Conservation (phyloP, 192 early-diverging fungal species). For the Backusella macrospora region DNA sequence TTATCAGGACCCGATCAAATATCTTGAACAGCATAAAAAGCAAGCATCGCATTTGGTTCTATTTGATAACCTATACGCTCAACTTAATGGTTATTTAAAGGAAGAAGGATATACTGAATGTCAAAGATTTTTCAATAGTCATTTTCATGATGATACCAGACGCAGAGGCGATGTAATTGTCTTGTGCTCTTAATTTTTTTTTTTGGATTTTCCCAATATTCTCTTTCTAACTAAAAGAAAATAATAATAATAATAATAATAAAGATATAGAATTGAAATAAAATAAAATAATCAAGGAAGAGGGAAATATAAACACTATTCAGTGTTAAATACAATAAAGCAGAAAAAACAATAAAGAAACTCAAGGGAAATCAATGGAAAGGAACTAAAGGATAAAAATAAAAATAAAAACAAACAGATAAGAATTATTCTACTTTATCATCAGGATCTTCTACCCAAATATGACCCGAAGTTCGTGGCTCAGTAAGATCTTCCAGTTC, state of each 20-base stretch:
- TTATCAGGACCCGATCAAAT: conserved; percentile 68
- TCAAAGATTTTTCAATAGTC: conserved; percentile 89
- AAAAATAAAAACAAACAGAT: not conserved
- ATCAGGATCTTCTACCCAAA: conserved; percentile 47
- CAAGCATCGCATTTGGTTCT: conserved; percentile 67
- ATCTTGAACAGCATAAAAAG: conserved; percentile 41
- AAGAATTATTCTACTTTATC: conserved; percentile 24
- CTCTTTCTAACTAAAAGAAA: not conserved
- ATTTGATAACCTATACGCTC: conserved; percentile 65
- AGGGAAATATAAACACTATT: not conserved
- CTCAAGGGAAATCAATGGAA: conserved; percentile 6
- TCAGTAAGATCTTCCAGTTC: conserved; percentile 51
- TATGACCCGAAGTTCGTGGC: conserved; percentile 38
- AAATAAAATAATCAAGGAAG: not conserved
- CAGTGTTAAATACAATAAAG: not conserved
- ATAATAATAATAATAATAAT: not conserved
- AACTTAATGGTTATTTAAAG: conserved; percentile 2
- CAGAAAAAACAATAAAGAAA: not conserved
- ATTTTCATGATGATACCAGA: conserved; percentile 81
- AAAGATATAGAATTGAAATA: conserved; percentile 3
- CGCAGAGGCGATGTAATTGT: conserved; percentile 85
- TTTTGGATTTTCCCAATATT: not conserved
- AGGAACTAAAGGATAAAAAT: conserved; percentile 20
- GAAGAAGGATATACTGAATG: conserved; percentile 49
- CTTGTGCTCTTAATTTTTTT: conserved; percentile 45